phyloP scores from a whole-genome alignment of 1,139 yeast species.

The Protomyces arabidopsidicola region DNA sequence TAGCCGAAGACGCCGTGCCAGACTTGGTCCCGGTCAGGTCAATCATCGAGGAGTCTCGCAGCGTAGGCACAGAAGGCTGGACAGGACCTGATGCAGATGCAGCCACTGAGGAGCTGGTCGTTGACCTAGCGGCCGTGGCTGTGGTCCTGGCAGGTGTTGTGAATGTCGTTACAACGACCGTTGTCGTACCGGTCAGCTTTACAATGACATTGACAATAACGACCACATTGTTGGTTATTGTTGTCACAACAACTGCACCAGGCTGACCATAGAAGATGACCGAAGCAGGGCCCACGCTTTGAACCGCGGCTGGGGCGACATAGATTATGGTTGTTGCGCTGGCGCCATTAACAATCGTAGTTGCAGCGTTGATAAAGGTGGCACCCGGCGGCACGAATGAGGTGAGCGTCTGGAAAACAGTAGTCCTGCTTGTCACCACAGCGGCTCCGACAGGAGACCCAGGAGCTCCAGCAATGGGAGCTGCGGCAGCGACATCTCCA shows the following conservation, averaged over 20 bases:
- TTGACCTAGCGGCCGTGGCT: too few species aligned
- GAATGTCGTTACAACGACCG: too few species aligned
- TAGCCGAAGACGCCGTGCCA: too few species aligned
- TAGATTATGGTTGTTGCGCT: neutral
- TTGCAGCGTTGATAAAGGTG: neutral
- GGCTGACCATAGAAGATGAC: conserved; percentile 10
- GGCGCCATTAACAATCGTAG: conserved; percentile 1
- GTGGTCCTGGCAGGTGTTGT: too few species aligned
- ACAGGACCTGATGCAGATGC: too few species aligned
- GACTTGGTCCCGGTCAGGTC: too few species aligned
- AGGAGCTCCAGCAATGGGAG: conserved; percentile 2
- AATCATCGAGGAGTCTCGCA: too few species aligned
- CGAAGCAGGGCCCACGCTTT: conserved; percentile 8
- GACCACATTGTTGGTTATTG: conserved; percentile 10
- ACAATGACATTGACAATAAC: conserved; percentile 6
- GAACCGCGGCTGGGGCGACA: neutral
- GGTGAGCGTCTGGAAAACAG: conserved; percentile 10
- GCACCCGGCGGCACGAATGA: conserved; percentile 1
- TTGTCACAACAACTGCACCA: conserved; percentile 1
- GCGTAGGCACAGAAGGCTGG: too few species aligned
- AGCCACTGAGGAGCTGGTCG: too few species aligned
- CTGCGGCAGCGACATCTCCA: neutral
- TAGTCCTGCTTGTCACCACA: conserved; percentile 2
- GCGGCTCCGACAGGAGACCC: neutral
- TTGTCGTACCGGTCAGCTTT: neutral